phyloP scores from a whole-genome alignment of 495 filamentous ascomycete species.

The Penicillium bovifimosum region DNA sequence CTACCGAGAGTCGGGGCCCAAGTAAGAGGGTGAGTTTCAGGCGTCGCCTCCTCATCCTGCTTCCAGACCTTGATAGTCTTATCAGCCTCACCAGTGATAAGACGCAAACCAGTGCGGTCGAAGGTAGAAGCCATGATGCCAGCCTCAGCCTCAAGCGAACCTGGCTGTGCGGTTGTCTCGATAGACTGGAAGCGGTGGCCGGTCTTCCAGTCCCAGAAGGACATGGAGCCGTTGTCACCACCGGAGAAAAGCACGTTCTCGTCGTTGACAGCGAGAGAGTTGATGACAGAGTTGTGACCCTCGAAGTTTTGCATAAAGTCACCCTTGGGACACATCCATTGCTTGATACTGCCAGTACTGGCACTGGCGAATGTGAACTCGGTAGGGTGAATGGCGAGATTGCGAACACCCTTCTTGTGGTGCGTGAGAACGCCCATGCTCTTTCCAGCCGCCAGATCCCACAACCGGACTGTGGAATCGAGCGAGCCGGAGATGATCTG shows the following conservation, averaged over 20 bases:
- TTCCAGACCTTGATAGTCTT: constrained; percentile 99
- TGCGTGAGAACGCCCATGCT: constrained; percentile 94
- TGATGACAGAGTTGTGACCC: constrained; percentile 93
- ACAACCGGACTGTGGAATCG: constrained; percentile 87
- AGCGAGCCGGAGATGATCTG: constrained; percentile 90
- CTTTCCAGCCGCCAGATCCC: constrained; percentile 95
- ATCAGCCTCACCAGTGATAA: constrained; percentile 93
- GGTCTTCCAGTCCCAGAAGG: constrained; percentile 99
- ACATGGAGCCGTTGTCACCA: constrained; percentile 92
- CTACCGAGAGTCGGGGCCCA: constrained; percentile 84
- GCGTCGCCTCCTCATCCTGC: constrained; percentile 80
- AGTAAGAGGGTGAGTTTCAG: constrained; percentile 84
- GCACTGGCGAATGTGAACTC: constrained; percentile 97
- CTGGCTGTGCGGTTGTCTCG: constrained; percentile 89
- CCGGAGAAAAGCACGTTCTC: constrained; percentile 94
- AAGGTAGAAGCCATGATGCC: constrained; percentile 92
- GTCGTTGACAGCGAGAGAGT: constrained; percentile 87
- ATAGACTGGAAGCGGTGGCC: constrained; percentile 83
- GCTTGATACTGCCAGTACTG: constrained; percentile 91
- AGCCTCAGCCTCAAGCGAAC: constrained; percentile 87
- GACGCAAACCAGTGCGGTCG: constrained; percentile 77
- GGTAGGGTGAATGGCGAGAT: constrained; percentile 77
- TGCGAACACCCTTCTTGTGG: constrained; percentile 94
- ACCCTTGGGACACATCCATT: constrained; percentile 98
- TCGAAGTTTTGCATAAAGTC: constrained; percentile 99